phyloP scores from a whole-genome alignment of 805 yeast species.

The Yamadazyma philogaea region DNA sequence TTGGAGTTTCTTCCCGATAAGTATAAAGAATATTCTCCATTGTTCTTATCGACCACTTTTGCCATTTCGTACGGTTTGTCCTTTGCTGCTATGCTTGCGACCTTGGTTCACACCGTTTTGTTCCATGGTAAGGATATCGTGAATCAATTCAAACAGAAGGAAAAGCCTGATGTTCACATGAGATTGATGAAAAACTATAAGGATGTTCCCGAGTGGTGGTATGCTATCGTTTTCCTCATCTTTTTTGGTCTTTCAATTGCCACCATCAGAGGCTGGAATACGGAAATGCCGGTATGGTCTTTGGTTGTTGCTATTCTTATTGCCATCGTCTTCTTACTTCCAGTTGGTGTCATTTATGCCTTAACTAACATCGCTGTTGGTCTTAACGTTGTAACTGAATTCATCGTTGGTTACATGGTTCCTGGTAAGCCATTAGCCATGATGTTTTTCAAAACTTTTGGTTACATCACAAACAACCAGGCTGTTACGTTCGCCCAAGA shows the following conservation, averaged over 20 bases:
- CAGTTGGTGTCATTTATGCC: conserved; percentile 38
- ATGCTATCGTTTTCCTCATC: conserved; percentile 13
- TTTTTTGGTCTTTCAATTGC: conserved; percentile 34
- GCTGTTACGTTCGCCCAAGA: conserved; percentile 49
- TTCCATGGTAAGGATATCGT: conserved; percentile 56
- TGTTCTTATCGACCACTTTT: conserved; percentile 57
- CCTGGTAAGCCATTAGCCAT: conserved; percentile 49
- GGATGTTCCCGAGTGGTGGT: conserved; percentile 48
- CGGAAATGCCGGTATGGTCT: conserved; percentile 44
- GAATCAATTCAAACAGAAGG: conserved; percentile 21
- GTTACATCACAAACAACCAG: conserved; percentile 47
- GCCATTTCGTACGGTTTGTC: conserved; percentile 56
- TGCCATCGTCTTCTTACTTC: conserved; percentile 38
- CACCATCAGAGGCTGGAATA: conserved; percentile 37
- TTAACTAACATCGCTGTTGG: conserved; percentile 24
- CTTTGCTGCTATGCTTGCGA: conserved; percentile 61
- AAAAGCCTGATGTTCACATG: conserved; percentile 39
- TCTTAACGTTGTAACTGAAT: conserved; percentile 42
- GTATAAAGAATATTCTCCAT: conserved; percentile 60
- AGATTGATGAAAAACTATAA: conserved; percentile 49
- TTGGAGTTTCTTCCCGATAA: conserved; percentile 43
- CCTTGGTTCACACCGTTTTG: conserved; percentile 53
- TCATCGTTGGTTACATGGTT: conserved; percentile 42
- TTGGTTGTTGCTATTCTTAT: conserved; percentile 37
- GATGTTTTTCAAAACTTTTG: conserved; percentile 47